These are phyloP conservation scores for Lyophyllum atratum DNA, from an alignment of 768 basidiomycete genomes.

Conservation along the genomic window DNA sequence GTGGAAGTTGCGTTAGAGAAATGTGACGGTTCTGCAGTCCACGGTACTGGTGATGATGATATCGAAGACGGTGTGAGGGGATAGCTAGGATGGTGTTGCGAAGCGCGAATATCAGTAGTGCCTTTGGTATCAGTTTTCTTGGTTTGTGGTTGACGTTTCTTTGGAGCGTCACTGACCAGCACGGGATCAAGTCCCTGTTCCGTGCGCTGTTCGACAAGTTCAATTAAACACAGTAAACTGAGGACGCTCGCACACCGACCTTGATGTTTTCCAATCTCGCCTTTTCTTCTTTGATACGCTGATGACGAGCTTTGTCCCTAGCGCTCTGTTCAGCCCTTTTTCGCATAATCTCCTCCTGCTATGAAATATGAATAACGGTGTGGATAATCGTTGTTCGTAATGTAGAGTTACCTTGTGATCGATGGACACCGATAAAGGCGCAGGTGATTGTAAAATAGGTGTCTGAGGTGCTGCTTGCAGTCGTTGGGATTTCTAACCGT, in stretches of 20 bases:
- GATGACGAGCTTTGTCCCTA: slow-evolving; percentile 35
- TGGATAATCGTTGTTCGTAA: neutral
- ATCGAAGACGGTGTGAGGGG: slow-evolving; percentile 23
- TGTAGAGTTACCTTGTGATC: slow-evolving; percentile 7
- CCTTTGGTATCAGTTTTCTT: neutral
- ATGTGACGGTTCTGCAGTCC: slow-evolving; percentile 10
- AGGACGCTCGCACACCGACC: neutral
- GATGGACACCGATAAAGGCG: neutral
- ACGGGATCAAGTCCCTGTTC: neutral
- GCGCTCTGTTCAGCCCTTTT: slow-evolving; percentile 38
- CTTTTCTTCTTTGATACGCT: slow-evolving; percentile 27
- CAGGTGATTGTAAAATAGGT: neutral
- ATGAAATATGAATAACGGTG: neutral
- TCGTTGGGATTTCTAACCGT: neutral
- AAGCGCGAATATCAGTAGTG: neutral
- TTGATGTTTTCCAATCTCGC: slow-evolving; percentile 11
- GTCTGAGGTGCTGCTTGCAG: slow-evolving; percentile 4
- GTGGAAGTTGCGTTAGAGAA: slow-evolving; percentile 1
- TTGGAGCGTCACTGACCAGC: neutral
- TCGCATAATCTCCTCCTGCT: slow-evolving; percentile 25
- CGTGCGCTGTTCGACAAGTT: neutral
- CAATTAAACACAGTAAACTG: neutral
- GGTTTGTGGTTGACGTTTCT: neutral
- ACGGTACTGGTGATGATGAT: slow-evolving; percentile 18
- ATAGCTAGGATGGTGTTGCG: slow-evolving; percentile 2